Conservation (phyloP, 441 rosid genomes). For the Gossypium schwendimanii region DNA sequence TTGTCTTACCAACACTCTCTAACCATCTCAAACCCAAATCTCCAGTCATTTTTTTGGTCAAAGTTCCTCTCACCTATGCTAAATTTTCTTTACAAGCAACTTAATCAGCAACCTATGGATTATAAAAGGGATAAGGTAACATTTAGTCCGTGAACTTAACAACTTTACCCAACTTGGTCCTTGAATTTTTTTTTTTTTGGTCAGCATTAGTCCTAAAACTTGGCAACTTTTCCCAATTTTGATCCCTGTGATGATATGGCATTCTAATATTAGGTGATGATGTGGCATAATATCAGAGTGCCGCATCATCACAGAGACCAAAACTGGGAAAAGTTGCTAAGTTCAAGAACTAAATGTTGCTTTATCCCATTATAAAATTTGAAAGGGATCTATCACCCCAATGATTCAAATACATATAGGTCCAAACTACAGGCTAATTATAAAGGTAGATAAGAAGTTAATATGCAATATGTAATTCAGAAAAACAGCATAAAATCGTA, state of each 20-base stretch:
- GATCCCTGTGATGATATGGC: too few relatives aligned
- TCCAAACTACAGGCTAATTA: neutral
- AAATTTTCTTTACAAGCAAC: neutral
- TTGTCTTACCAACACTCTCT: neutral
- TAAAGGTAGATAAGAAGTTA: neutral
- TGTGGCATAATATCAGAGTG: too few relatives aligned
- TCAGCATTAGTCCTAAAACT: too few relatives aligned
- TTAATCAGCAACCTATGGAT: neutral
- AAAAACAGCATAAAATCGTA: constrained; percentile 3
- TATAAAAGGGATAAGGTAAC: neutral
- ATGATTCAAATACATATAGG: neutral
- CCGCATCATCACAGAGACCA: too few relatives aligned
- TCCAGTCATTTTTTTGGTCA: neutral
- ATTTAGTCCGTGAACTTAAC: too few relatives aligned
- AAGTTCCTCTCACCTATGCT: neutral
- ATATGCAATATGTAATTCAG: constrained; percentile 10
- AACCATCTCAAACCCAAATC: neutral
- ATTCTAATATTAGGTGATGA: too few relatives aligned
- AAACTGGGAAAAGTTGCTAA: too few relatives aligned
- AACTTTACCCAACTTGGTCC: too few relatives aligned
- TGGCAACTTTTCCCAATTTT: too few relatives aligned
- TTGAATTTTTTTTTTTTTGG: too few relatives aligned
- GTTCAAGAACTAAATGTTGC: too few relatives aligned
- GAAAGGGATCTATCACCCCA: neutral
- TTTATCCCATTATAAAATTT: too few relatives aligned